phyloP scores from a whole-genome alignment of 495 filamentous ascomycete genomes.

The Lindgomyces ingoldianus region DNA sequence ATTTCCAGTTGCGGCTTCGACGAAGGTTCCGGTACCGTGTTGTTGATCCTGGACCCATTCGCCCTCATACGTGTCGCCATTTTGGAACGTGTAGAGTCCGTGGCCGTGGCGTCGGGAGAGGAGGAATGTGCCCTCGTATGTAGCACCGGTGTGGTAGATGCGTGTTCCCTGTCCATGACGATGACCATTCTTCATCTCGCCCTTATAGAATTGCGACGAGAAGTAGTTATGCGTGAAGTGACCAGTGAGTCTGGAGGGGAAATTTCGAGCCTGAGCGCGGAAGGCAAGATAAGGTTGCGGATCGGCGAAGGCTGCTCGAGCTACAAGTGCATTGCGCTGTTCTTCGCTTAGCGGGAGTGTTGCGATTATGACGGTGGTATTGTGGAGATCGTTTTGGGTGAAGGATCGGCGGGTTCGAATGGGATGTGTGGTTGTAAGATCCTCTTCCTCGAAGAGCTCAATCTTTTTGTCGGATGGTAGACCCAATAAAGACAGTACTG shows the following conservation, averaged over 20 bases:
- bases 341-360: slow-evolving; percentile 29
- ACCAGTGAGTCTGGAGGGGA: slow-evolving; percentile 30
- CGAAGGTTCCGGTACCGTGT: slow-evolving; percentile 61
- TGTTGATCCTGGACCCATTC: slow-evolving; percentile 58
- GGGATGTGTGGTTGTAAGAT: slow-evolving; percentile 25
- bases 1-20: slow-evolving; percentile 62
- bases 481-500: slow-evolving; percentile 23
- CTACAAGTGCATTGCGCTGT: slow-evolving; percentile 23
- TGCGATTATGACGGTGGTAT: slow-evolving; percentile 36
- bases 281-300: slow-evolving; percentile 32
- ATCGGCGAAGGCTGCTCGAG: slow-evolving; percentile 32
- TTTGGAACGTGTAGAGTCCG: slow-evolving; percentile 61
- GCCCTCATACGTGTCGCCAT: slow-evolving; percentile 64
- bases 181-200: slow-evolving; percentile 35
- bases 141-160: slow-evolving; percentile 56
- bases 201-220: slow-evolving; percentile 41
- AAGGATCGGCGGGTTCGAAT: slow-evolving; percentile 33
- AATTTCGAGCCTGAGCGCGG: slow-evolving; percentile 33
- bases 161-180: slow-evolving; percentile 51
- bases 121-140: slow-evolving; percentile 58
- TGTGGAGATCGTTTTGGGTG: slow-evolving; percentile 34
- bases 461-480: slow-evolving; percentile 27
- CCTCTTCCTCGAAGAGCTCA: slow-evolving; percentile 38
- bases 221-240: slow-evolving; percentile 41
- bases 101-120: slow-evolving; percentile 54